Percentiles rank a stretch among this genome's conserved stretches.
phyloP scores from a whole-genome alignment of 2,329 filamentous ascomycete genomes.

The Aquanectria penicillioides region DNA sequence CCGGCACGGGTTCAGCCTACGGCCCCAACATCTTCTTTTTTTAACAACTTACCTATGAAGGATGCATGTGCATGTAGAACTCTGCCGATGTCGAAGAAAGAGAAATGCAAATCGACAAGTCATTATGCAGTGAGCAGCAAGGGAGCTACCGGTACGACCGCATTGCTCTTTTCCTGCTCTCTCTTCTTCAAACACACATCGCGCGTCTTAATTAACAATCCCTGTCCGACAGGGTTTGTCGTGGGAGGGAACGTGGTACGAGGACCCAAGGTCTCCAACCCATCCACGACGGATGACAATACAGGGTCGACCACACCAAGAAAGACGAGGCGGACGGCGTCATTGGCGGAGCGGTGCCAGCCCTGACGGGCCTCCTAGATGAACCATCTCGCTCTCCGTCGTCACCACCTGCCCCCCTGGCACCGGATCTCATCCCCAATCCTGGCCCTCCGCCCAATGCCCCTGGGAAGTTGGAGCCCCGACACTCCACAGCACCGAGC shows the following conservation, averaged over 20 bases:
- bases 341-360: conserved; percentile 23
- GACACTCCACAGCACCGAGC: conserved; percentile 38
- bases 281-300: background rate
- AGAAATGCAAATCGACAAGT: too few species aligned
- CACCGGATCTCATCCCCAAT: conserved; percentile 39
- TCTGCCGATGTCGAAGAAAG: background rate
- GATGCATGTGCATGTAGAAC: background rate
- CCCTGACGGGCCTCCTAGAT: conserved; percentile 20
- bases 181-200: conserved; percentile 12
- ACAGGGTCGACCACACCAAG: conserved; percentile 19
- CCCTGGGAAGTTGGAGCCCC: too few species aligned
- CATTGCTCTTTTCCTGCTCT: background rate
- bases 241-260: conserved; percentile 24
- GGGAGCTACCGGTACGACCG: too few species aligned
- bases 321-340: conserved; percentile 31
- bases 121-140: too few species aligned
- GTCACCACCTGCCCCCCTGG: conserved; percentile 23
- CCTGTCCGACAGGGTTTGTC: conserved; percentile 29
- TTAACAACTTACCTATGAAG: background rate
- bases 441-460: conserved; percentile 20
- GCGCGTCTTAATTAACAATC: conserved; percentile 23
- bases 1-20: background rate
- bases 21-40: background rate
- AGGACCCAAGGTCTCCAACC: conserved; percentile 17
- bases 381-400: conserved; percentile 28